phyloP scores from a whole-genome alignment of 805 yeast species.

The Kazachstania bromeliacearum region DNA sequence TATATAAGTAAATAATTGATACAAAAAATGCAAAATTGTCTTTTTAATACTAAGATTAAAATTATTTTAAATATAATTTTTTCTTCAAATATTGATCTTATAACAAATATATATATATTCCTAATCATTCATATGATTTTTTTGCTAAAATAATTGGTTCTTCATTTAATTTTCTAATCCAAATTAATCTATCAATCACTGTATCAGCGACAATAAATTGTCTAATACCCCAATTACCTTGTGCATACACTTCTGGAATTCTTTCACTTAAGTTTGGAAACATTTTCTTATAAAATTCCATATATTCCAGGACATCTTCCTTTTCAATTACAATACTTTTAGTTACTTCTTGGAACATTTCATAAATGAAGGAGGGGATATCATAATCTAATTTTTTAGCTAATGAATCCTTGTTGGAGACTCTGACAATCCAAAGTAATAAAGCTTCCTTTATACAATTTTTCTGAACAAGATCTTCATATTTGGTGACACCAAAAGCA shows the following conservation, averaged over 20 bases:
- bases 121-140: not conserved
- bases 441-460: conserved; percentile 49
- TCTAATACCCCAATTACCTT: conserved; percentile 38
- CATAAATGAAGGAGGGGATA: conserved; percentile 44
- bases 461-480: conserved; percentile 41
- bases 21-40: no score
- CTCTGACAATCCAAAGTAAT: conserved; percentile 54
- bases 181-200: conserved; percentile 43
- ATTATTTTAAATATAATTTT: no score
- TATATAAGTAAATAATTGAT: no score
- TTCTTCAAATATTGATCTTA: not conserved
- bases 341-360: conserved; percentile 32
- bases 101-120: not conserved
- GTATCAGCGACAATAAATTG: conserved; percentile 39
- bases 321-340: conserved; percentile 35
- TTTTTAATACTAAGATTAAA: no score
- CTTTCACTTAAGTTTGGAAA: conserved; percentile 39
- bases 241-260: conserved; percentile 48
- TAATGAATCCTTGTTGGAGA: conserved; percentile 34
- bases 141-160: conserved; percentile 31
- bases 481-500: conserved; percentile 47
- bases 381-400: conserved; percentile 17
- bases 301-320: conserved; percentile 47
- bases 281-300: conserved; percentile 43
- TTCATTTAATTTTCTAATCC: conserved; percentile 31